Evolutionary conservation across 257 asterid species (phyloP).

Genomic region (Rehmannia glutinosa): DNA sequence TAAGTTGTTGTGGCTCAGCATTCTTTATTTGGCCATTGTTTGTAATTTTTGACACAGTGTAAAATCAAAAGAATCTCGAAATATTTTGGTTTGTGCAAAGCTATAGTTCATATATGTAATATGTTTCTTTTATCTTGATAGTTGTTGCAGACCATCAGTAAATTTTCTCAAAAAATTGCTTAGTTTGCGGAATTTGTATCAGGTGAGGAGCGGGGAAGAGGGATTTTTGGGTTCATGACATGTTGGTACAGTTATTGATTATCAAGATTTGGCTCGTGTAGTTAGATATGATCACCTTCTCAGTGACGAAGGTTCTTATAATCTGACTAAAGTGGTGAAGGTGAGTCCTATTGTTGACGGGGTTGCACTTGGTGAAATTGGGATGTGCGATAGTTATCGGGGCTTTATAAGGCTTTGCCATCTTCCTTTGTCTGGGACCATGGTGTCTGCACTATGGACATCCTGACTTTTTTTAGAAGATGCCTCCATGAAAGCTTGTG

Average conservation of each 20-base stretch:
- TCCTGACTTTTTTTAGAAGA: constrained; percentile 51
- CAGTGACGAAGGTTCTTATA: constrained; percentile 36
- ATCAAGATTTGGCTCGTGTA: constrained; percentile 27
- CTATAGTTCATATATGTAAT: no score
- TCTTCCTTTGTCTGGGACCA: constrained; percentile 24
- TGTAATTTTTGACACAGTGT: no score
- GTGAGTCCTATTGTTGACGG: constrained; percentile 61
- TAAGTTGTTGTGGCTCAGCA: no score
- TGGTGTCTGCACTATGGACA: constrained; percentile 54
- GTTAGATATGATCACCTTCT: constrained; percentile 56
- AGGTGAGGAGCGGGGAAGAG: constrained; percentile 68
- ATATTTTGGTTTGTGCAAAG: no score
- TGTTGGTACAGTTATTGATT: constrained; percentile 30
- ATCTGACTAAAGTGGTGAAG: constrained; percentile 40
- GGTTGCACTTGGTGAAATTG: background rate
- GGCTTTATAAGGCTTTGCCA: constrained; percentile 66
- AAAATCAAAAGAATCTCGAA: no score
- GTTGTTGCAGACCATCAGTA: no score
- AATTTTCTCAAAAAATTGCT: background rate
- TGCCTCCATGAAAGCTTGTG: no score
- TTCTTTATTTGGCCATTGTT: no score
- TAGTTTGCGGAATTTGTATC: constrained; percentile 10
- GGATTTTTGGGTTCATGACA: constrained; percentile 75
- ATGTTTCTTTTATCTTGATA: no score
- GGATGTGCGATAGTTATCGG: constrained; percentile 19